A percentile compares a stretch with the other conserved stretches of the same genome.
Evolutionary conservation across 2,329 filamentous ascomycete species (phyloP).

Genomic region (Aschersonia sp.): DNA sequence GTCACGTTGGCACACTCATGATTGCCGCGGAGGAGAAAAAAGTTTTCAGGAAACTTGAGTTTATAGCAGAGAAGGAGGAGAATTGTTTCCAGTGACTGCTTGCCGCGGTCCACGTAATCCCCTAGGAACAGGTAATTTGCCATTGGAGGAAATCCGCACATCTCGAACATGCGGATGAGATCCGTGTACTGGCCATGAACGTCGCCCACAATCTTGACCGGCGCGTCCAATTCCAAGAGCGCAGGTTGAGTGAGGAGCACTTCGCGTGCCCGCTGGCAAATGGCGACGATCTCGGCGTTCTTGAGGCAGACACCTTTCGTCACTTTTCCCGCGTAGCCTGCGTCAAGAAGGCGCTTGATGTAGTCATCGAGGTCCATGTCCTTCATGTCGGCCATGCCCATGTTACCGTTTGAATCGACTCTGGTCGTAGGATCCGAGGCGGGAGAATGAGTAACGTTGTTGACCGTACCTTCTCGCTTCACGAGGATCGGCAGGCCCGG

Average conservation of each 20-base stretch:
- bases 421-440: conserved; percentile 26
- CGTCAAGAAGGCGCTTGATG: conserved; percentile 86
- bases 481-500: conserved; percentile 84
- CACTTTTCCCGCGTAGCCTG: conserved; percentile 89
- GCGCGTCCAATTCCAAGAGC: conserved; percentile 78
- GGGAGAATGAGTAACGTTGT: conserved; percentile 39
- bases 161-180: conserved; percentile 91
- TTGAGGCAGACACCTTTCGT: conserved; percentile 96
- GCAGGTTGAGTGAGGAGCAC: conserved; percentile 85
- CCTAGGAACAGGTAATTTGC: conserved; percentile 90
- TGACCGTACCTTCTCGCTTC: conserved; percentile 58
- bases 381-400: conserved; percentile 84
- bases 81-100: conserved; percentile 92
- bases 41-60: conserved; percentile 93
- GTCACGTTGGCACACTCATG: conserved; percentile 96
- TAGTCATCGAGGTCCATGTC: conserved; percentile 92
- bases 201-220: conserved; percentile 95
- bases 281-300: conserved; percentile 91
- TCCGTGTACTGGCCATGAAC: conserved; percentile 96
- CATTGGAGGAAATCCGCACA: conserved; percentile 89
- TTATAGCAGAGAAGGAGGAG: conserved; percentile 89
- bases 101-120: conserved; percentile 92
- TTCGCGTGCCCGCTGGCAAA: conserved; percentile 80
- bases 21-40: conserved; percentile 87
- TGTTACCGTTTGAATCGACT: conserved; percentile 32